Evolutionary conservation across 257 asterid species (phyloP), one percentile per base, ranked within the genome.

Genomic region (Jaltomata sinuosa): DNA sequence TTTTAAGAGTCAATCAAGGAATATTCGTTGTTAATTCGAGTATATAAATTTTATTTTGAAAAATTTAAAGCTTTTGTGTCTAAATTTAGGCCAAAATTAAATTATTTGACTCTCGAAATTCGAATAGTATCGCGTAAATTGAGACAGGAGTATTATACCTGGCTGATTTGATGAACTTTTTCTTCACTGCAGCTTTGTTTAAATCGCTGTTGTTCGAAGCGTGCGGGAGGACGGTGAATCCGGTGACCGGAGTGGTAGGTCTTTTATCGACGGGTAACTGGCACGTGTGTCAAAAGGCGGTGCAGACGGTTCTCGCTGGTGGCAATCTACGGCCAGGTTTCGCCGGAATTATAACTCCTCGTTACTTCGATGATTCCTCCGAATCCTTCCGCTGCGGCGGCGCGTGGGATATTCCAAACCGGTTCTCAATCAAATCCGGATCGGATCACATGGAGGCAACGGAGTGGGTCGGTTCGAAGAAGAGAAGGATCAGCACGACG

Each of bases 181-280:
- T 86, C 84, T 69, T 83, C 71, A 74, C 40, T 65, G 42, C 82
- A 90, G 98, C 97, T 83, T 50, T 94, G 84, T 96, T 96, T 84
- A 94, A 90, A 61, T 96, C 99, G 22, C 90, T 96, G 84, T 62
- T 96, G 67, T 93, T 83, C 5, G 99, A 96, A 88, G 99, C 99
- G 6, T 93, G 98, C 22, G 98, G 98, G 54, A 90, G 99, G 69
- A 90, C 96, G 79, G 93, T 92, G 88, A 93, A 94, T 83, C 99
- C 99, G 38, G 98, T 96, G 81, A 84, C 85, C 74, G 99, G 99
- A 40, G 98, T 94, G 19, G 98, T 96, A 36, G 99, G 98, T 49
- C 87, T 96, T 29, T 47, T 93, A 12, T 84, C 94, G 82, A 79
- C 93, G 55, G 97, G 98, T 0, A 91, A 94, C 81, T 96, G 98